Base-by-base conservation (phyloP, 306 rosid genomes). In the Potentilla sterilis region DNA sequence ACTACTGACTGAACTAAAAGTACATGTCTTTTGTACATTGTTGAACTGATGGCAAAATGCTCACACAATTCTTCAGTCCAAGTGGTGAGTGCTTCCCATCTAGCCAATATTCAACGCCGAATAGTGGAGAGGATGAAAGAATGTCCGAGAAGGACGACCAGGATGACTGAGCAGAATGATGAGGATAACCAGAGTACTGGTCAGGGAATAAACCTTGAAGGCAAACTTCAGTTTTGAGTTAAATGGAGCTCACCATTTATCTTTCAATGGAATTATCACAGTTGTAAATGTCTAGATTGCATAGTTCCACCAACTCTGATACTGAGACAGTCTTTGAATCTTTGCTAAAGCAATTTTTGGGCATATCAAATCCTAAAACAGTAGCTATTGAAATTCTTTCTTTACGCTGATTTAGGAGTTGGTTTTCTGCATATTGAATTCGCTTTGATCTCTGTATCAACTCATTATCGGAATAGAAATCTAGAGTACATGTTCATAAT, bases 31-130 rank as follows among this genome's bases (percentile, higher is more conserved):
- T 0, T 37, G 40, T 5, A 37, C 40, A 37, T 37, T 37, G 40
- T 37, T 37, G 40, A 37, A 37, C 40, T 37, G 5, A 37, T 37
- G 75, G 21, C 9, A 2, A n/a, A 61, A 44, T 71, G 22, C 64
- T 75, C 58, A 69, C 69, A 52, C 66, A 37, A 49, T 64, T 77
- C 61, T 83, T 76, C 87, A 92, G 97, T 81, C 97, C 96, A 41
- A 95, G 93, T 82, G 91, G 95, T 21, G 98, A 97, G 67, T 90
- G 90, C 80, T 95, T 97, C 9, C 97, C 98, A 15, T 95, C 97
- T 41, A 87, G 65, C 86, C 92, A 92, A 77, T 91, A 89, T 89
- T 88, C 97, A 54, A 90, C 96, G 7, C 96, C 88, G 81, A 91
- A 89, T 3, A 86, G 84, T 18, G 78, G 72, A 12, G 83, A 81